These are phyloP conservation scores for Aspergillus glaucus DNA, from an alignment of 2,329 filamentous ascomycete species.

Conservation along the genomic window DNA sequence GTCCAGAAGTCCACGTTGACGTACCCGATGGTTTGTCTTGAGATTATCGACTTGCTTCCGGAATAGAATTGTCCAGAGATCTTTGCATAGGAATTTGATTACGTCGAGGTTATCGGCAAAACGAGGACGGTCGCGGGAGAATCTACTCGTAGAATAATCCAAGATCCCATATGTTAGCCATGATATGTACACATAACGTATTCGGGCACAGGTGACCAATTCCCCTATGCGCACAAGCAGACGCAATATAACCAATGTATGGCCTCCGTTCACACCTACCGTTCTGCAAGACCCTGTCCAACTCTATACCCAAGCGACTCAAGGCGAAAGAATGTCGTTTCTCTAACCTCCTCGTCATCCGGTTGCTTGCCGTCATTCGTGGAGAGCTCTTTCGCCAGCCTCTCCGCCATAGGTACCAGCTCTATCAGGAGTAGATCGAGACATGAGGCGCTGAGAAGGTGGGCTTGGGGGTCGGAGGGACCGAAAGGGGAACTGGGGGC, in stretches of 20 bases:
- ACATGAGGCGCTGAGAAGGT: slow-evolving; percentile 74
- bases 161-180: background rate
- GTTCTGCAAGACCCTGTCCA: slow-evolving; percentile 83
- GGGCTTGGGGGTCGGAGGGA: slow-evolving; percentile 61
- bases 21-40: slow-evolving; percentile 89
- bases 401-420: slow-evolving; percentile 87
- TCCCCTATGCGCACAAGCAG: background rate
- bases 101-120: slow-evolving; percentile 90
- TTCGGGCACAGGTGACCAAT: background rate
- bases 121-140: slow-evolving; percentile 63
- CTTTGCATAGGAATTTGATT: slow-evolving; percentile 98
- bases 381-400: slow-evolving; percentile 66
- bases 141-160: slow-evolving; percentile 17
- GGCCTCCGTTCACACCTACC: slow-evolving; percentile 45
- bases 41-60: slow-evolving; percentile 97
- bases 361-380: slow-evolving; percentile 19
- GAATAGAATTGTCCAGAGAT: slow-evolving; percentile 91
- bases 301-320: slow-evolving; percentile 86
- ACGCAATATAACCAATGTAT: background rate
- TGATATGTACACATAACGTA: background rate
- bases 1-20: slow-evolving; percentile 14
- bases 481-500: slow-evolving; percentile 62
- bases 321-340: slow-evolving; percentile 77
- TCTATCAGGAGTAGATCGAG: slow-evolving; percentile 95
- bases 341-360: slow-evolving; percentile 66